phyloP scores from a whole-genome alignment of 2,329 filamentous ascomycete species.

The Colletotrichum spaethianum region DNA sequence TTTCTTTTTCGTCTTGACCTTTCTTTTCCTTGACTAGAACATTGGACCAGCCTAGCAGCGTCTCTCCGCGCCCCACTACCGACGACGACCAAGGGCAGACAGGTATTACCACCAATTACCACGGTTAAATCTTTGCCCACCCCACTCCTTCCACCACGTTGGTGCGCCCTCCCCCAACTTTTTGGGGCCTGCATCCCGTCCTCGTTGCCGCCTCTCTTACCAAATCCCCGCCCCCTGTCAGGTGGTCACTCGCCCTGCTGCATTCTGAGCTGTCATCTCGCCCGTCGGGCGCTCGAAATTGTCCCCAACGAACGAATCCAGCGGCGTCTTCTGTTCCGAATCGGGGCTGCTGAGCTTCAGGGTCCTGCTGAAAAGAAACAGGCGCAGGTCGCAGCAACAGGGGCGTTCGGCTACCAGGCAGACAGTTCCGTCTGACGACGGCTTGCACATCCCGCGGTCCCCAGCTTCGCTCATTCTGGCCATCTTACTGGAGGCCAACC shows the following conservation, averaged over 20 bases:
- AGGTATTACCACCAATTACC: constrained; percentile 39
- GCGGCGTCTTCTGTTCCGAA: constrained; percentile 14
- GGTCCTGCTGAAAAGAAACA: constrained; percentile 34
- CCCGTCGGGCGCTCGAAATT: constrained; percentile 1
- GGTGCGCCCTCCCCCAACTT: constrained; percentile 25
- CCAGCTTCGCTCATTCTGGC: not conserved
- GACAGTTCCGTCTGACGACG: constrained; percentile 37
- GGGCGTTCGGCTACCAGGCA: constrained; percentile 36
- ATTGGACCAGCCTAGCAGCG: not conserved
- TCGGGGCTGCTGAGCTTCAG: constrained; percentile 31
- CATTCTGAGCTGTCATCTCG: constrained; percentile 32
- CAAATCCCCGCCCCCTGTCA: not conserved
- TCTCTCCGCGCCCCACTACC: constrained; percentile 9
- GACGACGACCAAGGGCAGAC: not conserved
- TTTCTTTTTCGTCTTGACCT: constrained; percentile 15
- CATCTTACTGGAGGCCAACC: not conserved
- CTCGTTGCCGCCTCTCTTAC: not conserved
- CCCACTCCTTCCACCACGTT: constrained; percentile 11
- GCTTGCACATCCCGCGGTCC: constrained; percentile 23
- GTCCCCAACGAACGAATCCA: constrained; percentile 17
- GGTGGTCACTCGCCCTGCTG: constrained; percentile 26
- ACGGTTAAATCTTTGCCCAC: not conserved
- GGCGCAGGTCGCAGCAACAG: constrained; percentile 28
- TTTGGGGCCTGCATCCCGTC: constrained; percentile 20
- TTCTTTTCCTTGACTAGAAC: constrained; percentile 9